Conservation (phyloP, 164 flowering plant genomes). For the Tetrastigma voinierianum region DNA sequence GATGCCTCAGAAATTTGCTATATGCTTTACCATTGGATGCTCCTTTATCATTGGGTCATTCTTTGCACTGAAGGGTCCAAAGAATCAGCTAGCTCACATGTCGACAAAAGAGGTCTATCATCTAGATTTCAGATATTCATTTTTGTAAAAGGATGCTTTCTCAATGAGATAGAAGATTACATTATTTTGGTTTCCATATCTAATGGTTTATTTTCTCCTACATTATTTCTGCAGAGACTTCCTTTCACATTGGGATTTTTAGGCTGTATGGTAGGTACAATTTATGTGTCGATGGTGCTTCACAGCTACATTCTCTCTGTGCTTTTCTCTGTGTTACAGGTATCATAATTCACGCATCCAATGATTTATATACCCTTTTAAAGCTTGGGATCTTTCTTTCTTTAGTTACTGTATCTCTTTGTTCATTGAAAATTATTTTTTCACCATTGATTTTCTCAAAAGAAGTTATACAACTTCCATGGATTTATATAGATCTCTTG, state of each 20-base stretch:
- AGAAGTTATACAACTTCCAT: no score
- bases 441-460: not conserved
- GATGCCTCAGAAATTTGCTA: slow-evolving; percentile 95
- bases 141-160: not conserved
- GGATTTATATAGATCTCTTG: no score
- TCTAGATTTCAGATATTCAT: not conserved
- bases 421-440: not conserved
- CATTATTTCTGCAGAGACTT: slow-evolving; percentile 61
- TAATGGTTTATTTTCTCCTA: not conserved
- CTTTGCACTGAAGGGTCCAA: slow-evolving; percentile 89
- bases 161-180: not conserved
- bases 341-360: slow-evolving; percentile 22
- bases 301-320: slow-evolving; percentile 88
- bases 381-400: not conserved
- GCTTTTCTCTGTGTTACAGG: slow-evolving; percentile 90
- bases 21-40: slow-evolving; percentile 93
- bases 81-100: slow-evolving; percentile 91
- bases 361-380: no score
- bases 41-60: slow-evolving; percentile 80
- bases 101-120: no score
- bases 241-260: slow-evolving; percentile 80
- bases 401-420: not conserved
- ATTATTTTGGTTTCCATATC: not conserved
- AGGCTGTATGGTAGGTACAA: no score
- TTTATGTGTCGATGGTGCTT: slow-evolving; percentile 90